A percentile compares a stretch with the other conserved stretches of the same genome.
Evolutionary conservation across 176 grass and related monocot genomes (phyloP).

Genomic region (Triticum timopheevii): DNA sequence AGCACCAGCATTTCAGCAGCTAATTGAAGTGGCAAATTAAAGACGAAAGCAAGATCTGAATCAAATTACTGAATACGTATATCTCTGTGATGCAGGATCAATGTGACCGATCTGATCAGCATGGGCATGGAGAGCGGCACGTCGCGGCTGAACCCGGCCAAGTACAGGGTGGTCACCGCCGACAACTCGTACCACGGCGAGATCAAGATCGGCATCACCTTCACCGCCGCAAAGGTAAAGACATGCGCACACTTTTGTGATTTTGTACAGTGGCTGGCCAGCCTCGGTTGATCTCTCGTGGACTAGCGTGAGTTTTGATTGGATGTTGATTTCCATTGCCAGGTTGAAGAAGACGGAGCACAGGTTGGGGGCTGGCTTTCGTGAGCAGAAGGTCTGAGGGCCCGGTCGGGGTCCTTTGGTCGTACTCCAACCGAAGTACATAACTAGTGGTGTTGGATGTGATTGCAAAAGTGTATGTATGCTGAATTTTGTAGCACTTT

Average conservation of each 20-base stretch:
- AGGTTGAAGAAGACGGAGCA: slow-evolving; percentile 24
- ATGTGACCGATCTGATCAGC: slow-evolving; percentile 66
- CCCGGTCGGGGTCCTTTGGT: background rate
- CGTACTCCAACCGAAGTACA: background rate
- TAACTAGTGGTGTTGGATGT: background rate
- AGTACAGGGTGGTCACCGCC: slow-evolving; percentile 65
- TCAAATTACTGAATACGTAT: too few species aligned
- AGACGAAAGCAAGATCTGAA: background rate
- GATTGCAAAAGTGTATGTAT: background rate
- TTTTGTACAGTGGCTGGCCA: background rate
- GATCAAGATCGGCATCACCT: slow-evolving; percentile 67
- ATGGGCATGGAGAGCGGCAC: slow-evolving; percentile 62
- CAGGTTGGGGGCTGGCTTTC: slow-evolving; percentile 32
- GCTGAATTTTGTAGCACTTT: background rate
- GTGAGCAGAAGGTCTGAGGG: background rate
- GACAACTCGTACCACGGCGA: slow-evolving; percentile 69
- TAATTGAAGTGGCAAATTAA: background rate
- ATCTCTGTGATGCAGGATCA: slow-evolving; percentile 42
- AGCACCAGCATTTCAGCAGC: too few species aligned
- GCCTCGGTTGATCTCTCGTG: background rate
- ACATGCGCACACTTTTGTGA: background rate
- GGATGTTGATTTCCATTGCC: background rate
- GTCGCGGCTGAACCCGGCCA: slow-evolving; percentile 41
- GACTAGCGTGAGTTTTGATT: background rate
- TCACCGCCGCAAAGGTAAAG: slow-evolving; percentile 50